phyloP scores from a whole-genome alignment of 2,329 filamentous ascomycete genomes.

The Biscogniauxia marginata region DNA sequence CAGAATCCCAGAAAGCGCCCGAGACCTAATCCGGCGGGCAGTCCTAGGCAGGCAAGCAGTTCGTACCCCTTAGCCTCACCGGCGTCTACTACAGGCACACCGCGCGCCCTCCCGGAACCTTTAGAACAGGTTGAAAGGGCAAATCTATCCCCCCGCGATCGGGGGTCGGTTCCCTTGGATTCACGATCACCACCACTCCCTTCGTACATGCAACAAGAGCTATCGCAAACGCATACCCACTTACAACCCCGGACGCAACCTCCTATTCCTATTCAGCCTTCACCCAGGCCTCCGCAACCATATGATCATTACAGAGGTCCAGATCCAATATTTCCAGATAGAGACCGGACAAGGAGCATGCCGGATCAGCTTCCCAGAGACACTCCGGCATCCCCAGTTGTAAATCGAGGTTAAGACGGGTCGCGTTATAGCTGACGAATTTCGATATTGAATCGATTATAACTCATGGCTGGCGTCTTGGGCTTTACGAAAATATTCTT shows the following conservation, averaged over 20 bases:
- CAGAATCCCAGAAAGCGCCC: slow-evolving; percentile 27
- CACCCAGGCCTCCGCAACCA: slow-evolving; percentile 19
- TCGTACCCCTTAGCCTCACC: slow-evolving; percentile 29
- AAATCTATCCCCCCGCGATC: slow-evolving; percentile 30
- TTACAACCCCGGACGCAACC: slow-evolving; percentile 27
- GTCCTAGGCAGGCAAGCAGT: slow-evolving; percentile 24
- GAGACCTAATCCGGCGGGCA: slow-evolving; percentile 25
- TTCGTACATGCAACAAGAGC: slow-evolving; percentile 25
- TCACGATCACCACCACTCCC: slow-evolving; percentile 29
- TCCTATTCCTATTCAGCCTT: slow-evolving; percentile 24
- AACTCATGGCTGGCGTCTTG: slow-evolving; percentile 8
- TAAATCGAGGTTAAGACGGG: slow-evolving; percentile 26
- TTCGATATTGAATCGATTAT: not conserved
- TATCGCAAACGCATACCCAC: slow-evolving; percentile 23
- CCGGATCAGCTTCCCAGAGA: slow-evolving; percentile 29
- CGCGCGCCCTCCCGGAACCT: slow-evolving; percentile 31
- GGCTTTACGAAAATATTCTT: slow-evolving; percentile 8
- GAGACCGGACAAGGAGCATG: slow-evolving; percentile 31
- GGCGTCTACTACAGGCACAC: slow-evolving; percentile 30
- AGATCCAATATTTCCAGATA: slow-evolving; percentile 34
- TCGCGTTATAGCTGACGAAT: not conserved
- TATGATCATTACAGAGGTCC: slow-evolving; percentile 28
- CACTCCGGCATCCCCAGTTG: slow-evolving; percentile 27
- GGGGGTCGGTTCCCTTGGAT: slow-evolving; percentile 22
- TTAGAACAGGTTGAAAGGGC: slow-evolving; percentile 30